phyloP scores from a whole-genome alignment of 2,329 filamentous ascomycete genomes.

The Cladosporium velox region DNA sequence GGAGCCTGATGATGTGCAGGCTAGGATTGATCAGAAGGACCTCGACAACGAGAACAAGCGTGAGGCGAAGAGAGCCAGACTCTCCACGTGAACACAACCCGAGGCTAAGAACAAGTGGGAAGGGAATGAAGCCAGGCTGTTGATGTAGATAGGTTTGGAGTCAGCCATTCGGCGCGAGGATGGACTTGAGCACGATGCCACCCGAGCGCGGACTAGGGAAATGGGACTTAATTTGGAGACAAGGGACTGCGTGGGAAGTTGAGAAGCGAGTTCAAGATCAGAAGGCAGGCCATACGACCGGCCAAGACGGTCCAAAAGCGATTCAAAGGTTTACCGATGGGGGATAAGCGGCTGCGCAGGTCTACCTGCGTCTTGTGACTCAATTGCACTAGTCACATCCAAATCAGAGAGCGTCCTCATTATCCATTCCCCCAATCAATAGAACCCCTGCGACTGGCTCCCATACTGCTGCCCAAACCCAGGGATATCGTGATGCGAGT shows the following conservation, averaged over 20 bases:
- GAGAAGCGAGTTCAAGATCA: not conserved
- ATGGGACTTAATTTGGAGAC: too few relatives aligned
- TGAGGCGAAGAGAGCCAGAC: too few relatives aligned
- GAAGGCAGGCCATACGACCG: not conserved
- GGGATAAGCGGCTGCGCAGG: not conserved
- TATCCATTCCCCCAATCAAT: not conserved
- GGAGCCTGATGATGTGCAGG: too few relatives aligned
- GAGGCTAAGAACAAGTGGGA: too few relatives aligned
- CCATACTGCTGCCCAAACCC: conserved; percentile 35
- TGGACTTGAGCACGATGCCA: too few relatives aligned
- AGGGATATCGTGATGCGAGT: conserved; percentile 30
- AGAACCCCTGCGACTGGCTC: conserved; percentile 14
- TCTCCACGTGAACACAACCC: too few relatives aligned
- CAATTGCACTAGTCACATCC: not conserved
- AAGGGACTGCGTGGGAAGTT: not conserved
- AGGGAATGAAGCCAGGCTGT: too few relatives aligned
- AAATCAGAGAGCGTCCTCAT: not conserved
- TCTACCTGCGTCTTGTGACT: not conserved
- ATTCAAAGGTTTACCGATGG: not conserved
- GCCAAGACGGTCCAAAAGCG: not conserved
- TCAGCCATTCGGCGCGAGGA: too few relatives aligned
- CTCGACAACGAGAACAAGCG: too few relatives aligned
- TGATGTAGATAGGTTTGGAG: too few relatives aligned
- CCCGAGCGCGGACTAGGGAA: too few relatives aligned
- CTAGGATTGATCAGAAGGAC: too few relatives aligned